These are phyloP conservation scores for Patellifolia procumbens DNA, from an alignment of 179 eudicot species.

Conservation along the genomic window DNA sequence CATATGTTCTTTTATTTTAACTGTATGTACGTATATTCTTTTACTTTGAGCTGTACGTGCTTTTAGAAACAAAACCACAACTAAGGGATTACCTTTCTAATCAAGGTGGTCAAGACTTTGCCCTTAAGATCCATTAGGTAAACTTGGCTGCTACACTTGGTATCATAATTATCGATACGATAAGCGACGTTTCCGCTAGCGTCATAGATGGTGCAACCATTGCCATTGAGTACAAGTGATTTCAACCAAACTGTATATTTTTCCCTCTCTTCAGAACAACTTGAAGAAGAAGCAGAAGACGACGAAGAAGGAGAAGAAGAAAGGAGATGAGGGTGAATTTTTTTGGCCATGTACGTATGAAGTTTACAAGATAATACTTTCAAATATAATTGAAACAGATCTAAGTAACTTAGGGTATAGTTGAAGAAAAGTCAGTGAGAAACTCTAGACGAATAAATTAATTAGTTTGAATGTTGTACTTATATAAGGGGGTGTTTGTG, in stretches of 20 bases:
- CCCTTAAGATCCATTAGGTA: constrained; percentile 46
- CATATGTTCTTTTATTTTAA: too few species aligned
- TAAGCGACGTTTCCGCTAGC: constrained; percentile 56
- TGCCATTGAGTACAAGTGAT: constrained; percentile 57
- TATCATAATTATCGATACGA: constrained; percentile 75
- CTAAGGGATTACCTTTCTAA: constrained; percentile 46
- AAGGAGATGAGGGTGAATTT: constrained; percentile 39
- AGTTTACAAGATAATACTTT: too few species aligned
- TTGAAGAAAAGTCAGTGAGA: neutral
- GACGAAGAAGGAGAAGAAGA: neutral
- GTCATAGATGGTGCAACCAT: constrained; percentile 71
- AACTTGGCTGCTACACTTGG: constrained; percentile 42
- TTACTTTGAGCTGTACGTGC: too few species aligned
- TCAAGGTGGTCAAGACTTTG: constrained; percentile 42
- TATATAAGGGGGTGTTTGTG: constrained; percentile 27
- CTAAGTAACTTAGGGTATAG: neutral
- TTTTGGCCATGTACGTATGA: constrained; percentile 25
- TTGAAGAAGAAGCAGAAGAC: neutral
- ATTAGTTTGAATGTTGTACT: constrained; percentile 25
- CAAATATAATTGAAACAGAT: neutral
- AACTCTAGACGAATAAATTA: neutral
- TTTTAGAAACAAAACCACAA: too few species aligned
- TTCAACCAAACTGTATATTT: constrained; percentile 80
- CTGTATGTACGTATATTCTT: too few species aligned
- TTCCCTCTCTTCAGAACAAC: constrained; percentile 24